Conservation (phyloP, 352 stramenopile species). For the Saprolegnia diclina region DNA sequence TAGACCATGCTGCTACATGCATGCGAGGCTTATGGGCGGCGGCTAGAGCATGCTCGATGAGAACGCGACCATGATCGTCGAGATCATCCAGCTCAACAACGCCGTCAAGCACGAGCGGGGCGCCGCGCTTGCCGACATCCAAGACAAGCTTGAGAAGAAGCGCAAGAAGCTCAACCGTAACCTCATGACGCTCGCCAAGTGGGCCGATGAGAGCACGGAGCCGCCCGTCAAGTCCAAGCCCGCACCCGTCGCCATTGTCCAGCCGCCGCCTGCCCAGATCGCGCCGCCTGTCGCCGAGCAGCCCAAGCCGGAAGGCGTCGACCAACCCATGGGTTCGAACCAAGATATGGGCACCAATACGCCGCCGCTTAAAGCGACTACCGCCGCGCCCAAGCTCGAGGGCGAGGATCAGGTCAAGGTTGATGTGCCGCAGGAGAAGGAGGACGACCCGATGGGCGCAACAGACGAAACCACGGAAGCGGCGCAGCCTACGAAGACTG, state of each 20-base stretch:
- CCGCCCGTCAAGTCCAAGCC: conserved; percentile 33
- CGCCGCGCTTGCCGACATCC: conserved; percentile 64
- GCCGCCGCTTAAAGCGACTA: not conserved
- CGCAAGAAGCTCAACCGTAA: conserved; percentile 87
- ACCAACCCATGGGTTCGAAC: not conserved
- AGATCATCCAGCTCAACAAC: conserved; percentile 86
- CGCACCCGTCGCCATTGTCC: not conserved
- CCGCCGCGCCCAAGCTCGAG: conserved; percentile 29
- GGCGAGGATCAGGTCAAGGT: not conserved
- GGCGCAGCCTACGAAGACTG: not conserved
- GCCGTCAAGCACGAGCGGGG: conserved; percentile 82
- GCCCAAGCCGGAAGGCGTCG: not conserved
- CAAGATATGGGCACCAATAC: not conserved
- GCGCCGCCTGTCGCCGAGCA: not conserved
- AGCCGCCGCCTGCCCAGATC: conserved; percentile 28
- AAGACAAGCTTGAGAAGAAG: conserved; percentile 85
- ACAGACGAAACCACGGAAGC: not conserved
- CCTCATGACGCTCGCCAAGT: conserved; percentile 85
- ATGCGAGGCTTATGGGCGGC: not conserved
- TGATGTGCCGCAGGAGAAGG: not conserved
- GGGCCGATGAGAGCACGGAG: conserved; percentile 77
- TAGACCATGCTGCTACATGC: conserved; percentile 22
- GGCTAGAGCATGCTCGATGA: conserved; percentile 77
- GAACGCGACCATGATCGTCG: conserved; percentile 80
- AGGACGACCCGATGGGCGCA: conserved; percentile 9